A percentile compares a stretch with the other conserved stretches of the same genome.
These are phyloP conservation scores for Yarrowia yakushimensis DNA, from an alignment of 805 yeast species.

Conservation along the genomic window DNA sequence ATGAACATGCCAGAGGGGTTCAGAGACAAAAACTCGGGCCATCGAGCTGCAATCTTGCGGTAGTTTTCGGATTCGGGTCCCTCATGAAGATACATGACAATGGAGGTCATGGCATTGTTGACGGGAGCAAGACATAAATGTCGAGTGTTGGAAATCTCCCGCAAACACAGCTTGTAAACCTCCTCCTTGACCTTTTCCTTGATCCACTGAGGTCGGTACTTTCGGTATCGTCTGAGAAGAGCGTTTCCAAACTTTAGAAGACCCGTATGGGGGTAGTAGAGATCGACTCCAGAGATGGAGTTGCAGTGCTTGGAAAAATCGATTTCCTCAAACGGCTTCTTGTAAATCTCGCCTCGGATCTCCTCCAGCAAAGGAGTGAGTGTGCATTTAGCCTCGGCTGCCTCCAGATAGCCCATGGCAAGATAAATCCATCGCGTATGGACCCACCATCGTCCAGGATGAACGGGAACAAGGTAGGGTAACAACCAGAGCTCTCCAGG, in stretches of 20 bases:
- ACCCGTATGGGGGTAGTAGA: constrained; percentile 87
- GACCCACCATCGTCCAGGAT: constrained; percentile 99
- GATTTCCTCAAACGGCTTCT: constrained; percentile 57
- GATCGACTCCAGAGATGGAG: constrained; percentile 84
- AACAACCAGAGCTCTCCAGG: constrained; percentile 83
- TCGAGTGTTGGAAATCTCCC: constrained; percentile 75
- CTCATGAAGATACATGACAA: constrained; percentile 66
- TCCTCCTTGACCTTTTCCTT: constrained; percentile 48
- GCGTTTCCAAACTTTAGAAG: constrained; percentile 61
- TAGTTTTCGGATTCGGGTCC: constrained; percentile 67
- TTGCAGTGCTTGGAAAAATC: constrained; percentile 71
- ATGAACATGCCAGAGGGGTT: constrained; percentile 89
- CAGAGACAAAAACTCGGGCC: constrained; percentile 74
- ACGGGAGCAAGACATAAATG: constrained; percentile 91
- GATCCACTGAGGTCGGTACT: constrained; percentile 72
- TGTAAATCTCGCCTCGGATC: constrained; percentile 78
- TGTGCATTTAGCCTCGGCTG: constrained; percentile 53
- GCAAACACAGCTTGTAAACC: constrained; percentile 61
- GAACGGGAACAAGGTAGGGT: constrained; percentile 77
- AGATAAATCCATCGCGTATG: constrained; percentile 90
- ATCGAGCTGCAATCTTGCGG: constrained; percentile 50
- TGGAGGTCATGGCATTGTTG: constrained; percentile 75
- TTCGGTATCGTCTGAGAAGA: constrained; percentile 61
- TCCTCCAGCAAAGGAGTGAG: constrained; percentile 60
- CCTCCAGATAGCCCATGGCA: constrained; percentile 77